These are phyloP conservation scores for Linum trigynum DNA, from an alignment of 345 rosid species.

Conservation along the genomic window DNA sequence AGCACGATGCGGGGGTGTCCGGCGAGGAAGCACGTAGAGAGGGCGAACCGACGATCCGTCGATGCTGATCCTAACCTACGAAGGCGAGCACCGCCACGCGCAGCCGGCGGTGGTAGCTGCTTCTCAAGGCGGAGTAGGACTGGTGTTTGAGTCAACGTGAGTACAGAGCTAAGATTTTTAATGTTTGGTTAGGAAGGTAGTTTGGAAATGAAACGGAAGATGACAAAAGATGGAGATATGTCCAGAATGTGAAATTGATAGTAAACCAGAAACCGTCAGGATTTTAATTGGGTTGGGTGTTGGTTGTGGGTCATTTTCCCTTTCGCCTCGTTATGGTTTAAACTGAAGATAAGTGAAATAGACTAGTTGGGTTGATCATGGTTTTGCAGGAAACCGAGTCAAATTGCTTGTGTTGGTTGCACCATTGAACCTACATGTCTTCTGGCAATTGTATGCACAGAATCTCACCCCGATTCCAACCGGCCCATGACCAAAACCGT, in stretches of 20 bases:
- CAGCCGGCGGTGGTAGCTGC: conserved; percentile 1
- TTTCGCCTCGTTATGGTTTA: no score
- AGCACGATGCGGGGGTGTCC: conserved; percentile 31
- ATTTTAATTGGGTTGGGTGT: no score
- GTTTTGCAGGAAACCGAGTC: no score
- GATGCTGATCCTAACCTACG: conserved; percentile 30
- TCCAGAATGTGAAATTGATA: not conserved
- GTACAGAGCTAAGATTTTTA: not conserved
- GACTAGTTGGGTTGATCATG: no score
- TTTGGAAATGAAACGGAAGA: not conserved
- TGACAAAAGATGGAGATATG: not conserved
- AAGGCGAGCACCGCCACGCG: conserved; percentile 31
- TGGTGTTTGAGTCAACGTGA: not conserved
- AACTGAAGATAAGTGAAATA: no score
- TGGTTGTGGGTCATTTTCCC: no score
- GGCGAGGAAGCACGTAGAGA: conserved; percentile 34
- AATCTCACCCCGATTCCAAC: no score
- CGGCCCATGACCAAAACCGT: no score
- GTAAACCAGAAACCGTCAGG: no score
- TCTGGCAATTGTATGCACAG: no score
- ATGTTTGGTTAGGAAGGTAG: not conserved
- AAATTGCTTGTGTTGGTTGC: no score
- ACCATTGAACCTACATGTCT: no score
- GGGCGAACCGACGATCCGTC: conserved; percentile 28
- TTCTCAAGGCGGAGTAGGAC: not conserved